Evolutionary conservation across 768 basidiomycete species (phyloP), one percentile per base, ranked within the genome.

Genomic region (Dendrothele bispora): DNA sequence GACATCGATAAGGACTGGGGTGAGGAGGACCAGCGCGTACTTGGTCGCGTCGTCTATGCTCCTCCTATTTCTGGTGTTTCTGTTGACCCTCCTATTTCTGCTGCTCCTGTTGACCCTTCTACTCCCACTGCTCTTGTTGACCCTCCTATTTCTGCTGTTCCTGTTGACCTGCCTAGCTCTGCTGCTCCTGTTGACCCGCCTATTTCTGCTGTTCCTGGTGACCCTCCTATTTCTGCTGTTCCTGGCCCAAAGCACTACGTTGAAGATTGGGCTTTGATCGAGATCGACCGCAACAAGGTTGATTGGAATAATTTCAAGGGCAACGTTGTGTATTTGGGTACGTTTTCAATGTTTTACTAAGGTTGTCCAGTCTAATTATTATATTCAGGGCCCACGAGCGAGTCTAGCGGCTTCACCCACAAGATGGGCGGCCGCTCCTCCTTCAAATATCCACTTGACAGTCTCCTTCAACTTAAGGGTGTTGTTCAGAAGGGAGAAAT

Each of bases 41-140:
- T 73, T 38, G 72, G 72, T 38, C 51, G 39, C 37, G 64, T 72
- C 46, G 39, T 68, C 47, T 61, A 66, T 58, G 48, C 54, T 52
- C 58, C 56, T 24, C 29, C 53, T 11, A 67, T 70, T 55, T 46
- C 29, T 27, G 61, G 61, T 56, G 41, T 43, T 26, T 54, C 10
- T 17, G 38, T 35, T 52, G 58, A 51, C 14, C 58, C 56, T 24
- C 29, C 53, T 11, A 67, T 70, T 55, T 46, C 29, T 27, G 61
- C 61, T 56, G 41, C 43, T 26, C 54, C 10, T 17, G 38, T 35
- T 52, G 58, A 51, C 14, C 58, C 56, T 24, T 28, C 53, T 11
- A 67, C 69, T 55, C 47, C 29, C 29, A 61, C 61, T 56, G 41
- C 43, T 26, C 54, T 10, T 17, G 38, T 35, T 52, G 58, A 51